Evolutionary conservation across 768 basidiomycete genomes (phyloP).

Genomic region (Psilocybe tampanensis): DNA sequence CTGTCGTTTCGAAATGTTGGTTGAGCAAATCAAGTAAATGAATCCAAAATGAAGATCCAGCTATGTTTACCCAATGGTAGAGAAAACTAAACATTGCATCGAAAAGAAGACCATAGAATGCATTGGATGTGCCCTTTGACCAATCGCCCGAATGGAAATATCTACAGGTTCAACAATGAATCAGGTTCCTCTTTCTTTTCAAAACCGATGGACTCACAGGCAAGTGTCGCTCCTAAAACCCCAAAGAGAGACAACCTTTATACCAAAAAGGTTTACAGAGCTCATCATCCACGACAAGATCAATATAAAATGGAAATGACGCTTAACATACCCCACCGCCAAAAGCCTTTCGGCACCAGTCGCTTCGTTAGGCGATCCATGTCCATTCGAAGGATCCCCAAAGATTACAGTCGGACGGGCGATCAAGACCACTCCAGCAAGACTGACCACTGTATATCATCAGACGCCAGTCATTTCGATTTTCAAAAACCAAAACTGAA

Average conservation of each 20-base stretch:
- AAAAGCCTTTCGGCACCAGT: slow-evolving; percentile 43
- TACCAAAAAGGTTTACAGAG: too few relatives aligned
- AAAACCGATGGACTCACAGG: slow-evolving; percentile 50
- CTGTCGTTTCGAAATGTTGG: too few relatives aligned
- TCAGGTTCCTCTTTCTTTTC: neutral
- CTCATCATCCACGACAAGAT: too few relatives aligned
- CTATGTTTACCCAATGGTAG: slow-evolving; percentile 30
- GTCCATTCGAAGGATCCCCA: slow-evolving; percentile 31
- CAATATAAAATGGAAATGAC: neutral
- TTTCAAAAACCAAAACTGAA: too few relatives aligned
- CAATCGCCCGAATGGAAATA: slow-evolving; percentile 60
- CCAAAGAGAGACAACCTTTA: slow-evolving; percentile 64
- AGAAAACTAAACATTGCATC: slow-evolving; percentile 47
- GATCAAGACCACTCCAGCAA: slow-evolving; percentile 79
- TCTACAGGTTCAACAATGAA: slow-evolving; percentile 22
- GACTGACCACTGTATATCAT: slow-evolving; percentile 51
- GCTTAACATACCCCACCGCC: slow-evolving; percentile 37
- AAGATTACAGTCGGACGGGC: slow-evolving; percentile 79
- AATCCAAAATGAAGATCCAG: neutral
- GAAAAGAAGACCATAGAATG: slow-evolving; percentile 73
- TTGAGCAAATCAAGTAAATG: too few relatives aligned
- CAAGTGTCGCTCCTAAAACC: slow-evolving; percentile 64
- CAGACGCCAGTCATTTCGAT: too few relatives aligned
- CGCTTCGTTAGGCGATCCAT: neutral
- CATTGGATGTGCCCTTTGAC: slow-evolving; percentile 71